phyloP scores from a whole-genome alignment of 1,284 basidiomycete species.

The Vanrija humicola region DNA sequence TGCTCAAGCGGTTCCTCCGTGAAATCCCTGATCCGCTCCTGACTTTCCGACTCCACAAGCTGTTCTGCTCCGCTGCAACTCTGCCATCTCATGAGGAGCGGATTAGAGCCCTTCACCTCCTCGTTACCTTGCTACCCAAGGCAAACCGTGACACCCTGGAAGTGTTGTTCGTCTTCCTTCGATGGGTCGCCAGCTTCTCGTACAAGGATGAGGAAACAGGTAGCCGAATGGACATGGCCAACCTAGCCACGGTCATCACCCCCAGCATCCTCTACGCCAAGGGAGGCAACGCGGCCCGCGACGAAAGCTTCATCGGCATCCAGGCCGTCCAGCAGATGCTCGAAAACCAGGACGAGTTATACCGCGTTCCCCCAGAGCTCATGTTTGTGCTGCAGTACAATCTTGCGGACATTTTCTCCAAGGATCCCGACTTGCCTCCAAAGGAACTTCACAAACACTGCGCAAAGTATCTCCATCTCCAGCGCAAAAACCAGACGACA shows the following conservation, averaged over 20 bases:
- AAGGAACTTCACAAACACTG: conserved; percentile 89
- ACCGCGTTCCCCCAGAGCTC: conserved; percentile 81
- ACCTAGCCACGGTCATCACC: conserved; percentile 95
- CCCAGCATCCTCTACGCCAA: conserved; percentile 90
- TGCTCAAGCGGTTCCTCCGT: conserved; percentile 94
- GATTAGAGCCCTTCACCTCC: conserved; percentile 76
- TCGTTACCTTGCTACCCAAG: conserved; percentile 83
- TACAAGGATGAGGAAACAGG: conserved; percentile 98
- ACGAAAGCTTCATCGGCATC: conserved; percentile 91
- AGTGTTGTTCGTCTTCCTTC: conserved; percentile 95
- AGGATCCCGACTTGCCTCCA: conserved; percentile 73
- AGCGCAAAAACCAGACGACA: conserved; percentile 15
- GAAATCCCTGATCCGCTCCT: conserved; percentile 94
- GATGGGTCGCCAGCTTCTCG: conserved; percentile 99
- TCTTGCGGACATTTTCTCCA: conserved; percentile 73
- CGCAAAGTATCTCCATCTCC: conserved; percentile 67
- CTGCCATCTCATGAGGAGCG: conserved; percentile 73
- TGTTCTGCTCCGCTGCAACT: conserved; percentile 87
- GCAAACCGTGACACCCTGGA: conserved; percentile 96
- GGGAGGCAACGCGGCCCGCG: conserved; percentile 77
- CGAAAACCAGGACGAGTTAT: conserved; percentile 92
- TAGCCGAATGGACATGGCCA: conserved; percentile 95
- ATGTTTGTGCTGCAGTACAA: conserved; percentile 69
- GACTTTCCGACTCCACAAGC: conserved; percentile 86
- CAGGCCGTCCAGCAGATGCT: conserved; percentile 77